phyloP scores from a whole-genome alignment of 1,284 basidiomycete genomes.

The Trametes hirsuta region DNA sequence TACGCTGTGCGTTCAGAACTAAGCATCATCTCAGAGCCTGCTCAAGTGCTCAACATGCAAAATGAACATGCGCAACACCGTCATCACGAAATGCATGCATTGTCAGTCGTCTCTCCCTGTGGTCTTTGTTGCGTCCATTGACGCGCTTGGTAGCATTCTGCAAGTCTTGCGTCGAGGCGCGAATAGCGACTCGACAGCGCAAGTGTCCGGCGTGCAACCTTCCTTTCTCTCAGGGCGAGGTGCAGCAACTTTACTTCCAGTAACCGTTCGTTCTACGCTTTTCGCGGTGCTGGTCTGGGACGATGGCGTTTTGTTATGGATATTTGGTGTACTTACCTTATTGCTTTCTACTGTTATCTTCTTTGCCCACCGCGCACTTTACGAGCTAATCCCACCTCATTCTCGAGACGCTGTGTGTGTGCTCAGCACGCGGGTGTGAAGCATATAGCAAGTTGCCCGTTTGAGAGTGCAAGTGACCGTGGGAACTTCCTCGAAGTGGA shows the following conservation, averaged over 20 bases:
- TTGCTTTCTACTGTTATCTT: conserved; percentile 21
- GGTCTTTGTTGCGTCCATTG: not conserved
- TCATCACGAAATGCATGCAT: conserved; percentile 94
- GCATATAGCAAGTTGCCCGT: not conserved
- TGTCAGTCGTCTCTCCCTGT: conserved; percentile 55
- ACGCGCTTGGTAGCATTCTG: conserved; percentile 72
- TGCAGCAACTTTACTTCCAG: conserved; percentile 86
- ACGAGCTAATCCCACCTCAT: conserved; percentile 5
- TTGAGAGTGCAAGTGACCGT: conserved; percentile 2
- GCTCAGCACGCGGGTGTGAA: not conserved
- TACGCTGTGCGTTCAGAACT: not conserved
- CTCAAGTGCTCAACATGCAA: conserved; percentile 94
- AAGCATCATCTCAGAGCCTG: conserved; percentile 59
- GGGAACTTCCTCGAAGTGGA: not conserved
- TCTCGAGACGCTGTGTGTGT: too few relatives aligned
- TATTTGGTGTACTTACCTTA: conserved; percentile 28
- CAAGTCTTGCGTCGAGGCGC: conserved; percentile 84
- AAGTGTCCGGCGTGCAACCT: conserved; percentile 94
- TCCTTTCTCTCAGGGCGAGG: conserved; percentile 86
- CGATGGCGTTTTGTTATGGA: conserved; percentile 9
- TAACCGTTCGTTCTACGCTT: conserved; percentile 36
- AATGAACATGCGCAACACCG: conserved; percentile 81
- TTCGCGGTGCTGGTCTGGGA: conserved; percentile 10
- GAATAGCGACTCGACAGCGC: conserved; percentile 89
- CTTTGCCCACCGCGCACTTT: not conserved